Evolutionary conservation across 495 filamentous ascomycete genomes (phyloP), one percentile per base, ranked within the genome.

Genomic region (Diplogelasinospora grovesii): DNA sequence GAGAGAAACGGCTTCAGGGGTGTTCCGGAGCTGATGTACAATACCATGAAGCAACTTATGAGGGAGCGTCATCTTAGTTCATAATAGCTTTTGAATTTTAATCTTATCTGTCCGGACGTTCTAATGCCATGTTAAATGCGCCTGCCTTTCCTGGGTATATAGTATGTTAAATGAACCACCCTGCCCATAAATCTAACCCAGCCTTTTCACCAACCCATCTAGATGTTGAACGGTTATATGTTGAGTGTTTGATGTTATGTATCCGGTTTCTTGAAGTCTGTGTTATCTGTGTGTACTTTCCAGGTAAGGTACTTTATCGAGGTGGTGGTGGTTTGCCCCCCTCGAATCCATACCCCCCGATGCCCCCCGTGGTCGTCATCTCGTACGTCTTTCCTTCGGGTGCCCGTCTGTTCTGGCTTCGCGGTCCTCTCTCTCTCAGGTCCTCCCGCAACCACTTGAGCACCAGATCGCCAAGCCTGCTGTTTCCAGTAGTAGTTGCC

Each of bases 361-460:
- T 66, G 0, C 84, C 86, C 3, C 78, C 74, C 8, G 70, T 74
- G 40, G 68, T 64, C n/a, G n/a, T n/a, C n/a, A n/a, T n/a, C n/a
- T n/a, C n/a, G 46, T 93, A 94, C 8, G 82, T 79, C 66, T 77
- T 80, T 2, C 78, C 85, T 65, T 92, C 75, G 15, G 70, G 72
- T 0, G 70, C 67, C 20, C 70, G 58, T 11, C 61, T 71, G 50
- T 77, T 71, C 52, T 70, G 59, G 37, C 54, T 73, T 47, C 92
- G 70, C 11, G 87, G 88, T 0, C 93, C 92, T 38, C 92, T 71
- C 43, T 85, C 82, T 47, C 71, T 59, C 50, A 96, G 60, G 66
- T 97, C 92, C 47, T 85, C 78, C 57, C 81, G 75, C 63, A 97
- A 64, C 93, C 92, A 96, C 39, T 69, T 69, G 42, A 97, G 57